Conservation (phyloP, 2,329 filamentous ascomycete species). For the Trichophyton rubrum region DNA sequence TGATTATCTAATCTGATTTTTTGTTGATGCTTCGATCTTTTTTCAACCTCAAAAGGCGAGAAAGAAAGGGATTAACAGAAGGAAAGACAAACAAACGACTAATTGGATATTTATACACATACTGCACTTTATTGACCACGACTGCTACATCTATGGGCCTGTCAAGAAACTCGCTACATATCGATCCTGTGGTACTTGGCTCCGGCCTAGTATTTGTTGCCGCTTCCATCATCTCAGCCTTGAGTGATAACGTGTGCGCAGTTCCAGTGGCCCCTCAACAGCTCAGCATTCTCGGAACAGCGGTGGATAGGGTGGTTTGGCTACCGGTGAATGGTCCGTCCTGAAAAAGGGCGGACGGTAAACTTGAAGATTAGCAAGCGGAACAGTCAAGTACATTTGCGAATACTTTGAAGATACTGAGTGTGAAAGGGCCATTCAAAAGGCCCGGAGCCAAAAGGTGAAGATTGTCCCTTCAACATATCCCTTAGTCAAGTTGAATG, state of each 20-base stretch:
- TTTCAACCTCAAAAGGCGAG: background rate
- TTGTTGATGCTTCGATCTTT: background rate
- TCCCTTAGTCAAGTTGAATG: background rate
- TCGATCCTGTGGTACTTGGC: constrained; percentile 16
- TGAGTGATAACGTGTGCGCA: constrained; percentile 10
- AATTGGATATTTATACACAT: background rate
- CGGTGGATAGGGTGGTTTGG: constrained; percentile 29
- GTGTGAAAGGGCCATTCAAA: background rate
- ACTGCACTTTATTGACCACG: background rate
- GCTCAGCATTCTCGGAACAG: constrained; percentile 13
- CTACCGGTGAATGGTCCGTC: constrained; percentile 39
- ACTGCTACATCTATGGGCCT: constrained; percentile 17
- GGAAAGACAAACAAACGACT: background rate
- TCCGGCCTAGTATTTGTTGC: constrained; percentile 16
- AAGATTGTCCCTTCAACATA: background rate
- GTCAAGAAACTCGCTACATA: constrained; percentile 16
- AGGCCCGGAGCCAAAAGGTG: background rate
- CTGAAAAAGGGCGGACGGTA: constrained; percentile 42
- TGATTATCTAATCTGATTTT: background rate
- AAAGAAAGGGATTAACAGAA: background rate
- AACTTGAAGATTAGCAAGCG: constrained; percentile 17
- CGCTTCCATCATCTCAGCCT: constrained; percentile 8
- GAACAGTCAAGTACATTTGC: background rate
- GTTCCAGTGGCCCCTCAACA: constrained; percentile 10
- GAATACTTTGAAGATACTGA: background rate